A percentile compares a stretch with the other conserved stretches of the same genome.
Conservation (phyloP, 768 basidiomycete genomes). For the Rhizopogon vulgaris region DNA sequence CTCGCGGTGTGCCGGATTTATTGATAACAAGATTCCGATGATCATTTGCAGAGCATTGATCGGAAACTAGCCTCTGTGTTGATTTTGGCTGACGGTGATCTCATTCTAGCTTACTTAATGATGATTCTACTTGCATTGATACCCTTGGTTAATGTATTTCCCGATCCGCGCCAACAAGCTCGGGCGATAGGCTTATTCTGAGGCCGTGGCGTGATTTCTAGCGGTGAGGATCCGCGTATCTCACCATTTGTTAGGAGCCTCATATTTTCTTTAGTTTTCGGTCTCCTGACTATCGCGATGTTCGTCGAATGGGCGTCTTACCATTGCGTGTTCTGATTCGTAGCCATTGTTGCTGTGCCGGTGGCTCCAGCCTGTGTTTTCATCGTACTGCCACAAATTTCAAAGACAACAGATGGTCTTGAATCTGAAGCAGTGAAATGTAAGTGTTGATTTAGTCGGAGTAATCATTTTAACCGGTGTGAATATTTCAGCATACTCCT, state of each 20-base stretch:
- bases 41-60: constrained; percentile 45
- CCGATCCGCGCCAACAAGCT: too few species aligned
- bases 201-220: too few species aligned
- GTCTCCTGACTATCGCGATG: constrained; percentile 31
- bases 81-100: too few species aligned
- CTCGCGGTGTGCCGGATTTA: constrained; percentile 41
- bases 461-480: constrained; percentile 32
- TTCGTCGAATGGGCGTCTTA: constrained; percentile 36
- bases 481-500: not conserved
- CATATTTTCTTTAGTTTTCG: constrained; percentile 27
- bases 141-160: too few species aligned
- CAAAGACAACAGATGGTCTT: not conserved
- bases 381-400: constrained; percentile 26
- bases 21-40: constrained; percentile 37
- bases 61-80: too few species aligned
- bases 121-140: too few species aligned
- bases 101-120: not conserved
- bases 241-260: not conserved
- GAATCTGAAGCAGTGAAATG: constrained; percentile 11
- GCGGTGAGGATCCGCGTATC: too few species aligned
- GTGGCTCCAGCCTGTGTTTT: constrained; percentile 26
- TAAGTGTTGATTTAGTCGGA: constrained; percentile 32
- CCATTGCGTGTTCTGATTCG: constrained; percentile 47
- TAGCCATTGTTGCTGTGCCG: constrained; percentile 32
- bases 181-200: too few species aligned